Conservation (phyloP, 495 filamentous ascomycete genomes). For the Trichoderma erinaceum region DNA sequence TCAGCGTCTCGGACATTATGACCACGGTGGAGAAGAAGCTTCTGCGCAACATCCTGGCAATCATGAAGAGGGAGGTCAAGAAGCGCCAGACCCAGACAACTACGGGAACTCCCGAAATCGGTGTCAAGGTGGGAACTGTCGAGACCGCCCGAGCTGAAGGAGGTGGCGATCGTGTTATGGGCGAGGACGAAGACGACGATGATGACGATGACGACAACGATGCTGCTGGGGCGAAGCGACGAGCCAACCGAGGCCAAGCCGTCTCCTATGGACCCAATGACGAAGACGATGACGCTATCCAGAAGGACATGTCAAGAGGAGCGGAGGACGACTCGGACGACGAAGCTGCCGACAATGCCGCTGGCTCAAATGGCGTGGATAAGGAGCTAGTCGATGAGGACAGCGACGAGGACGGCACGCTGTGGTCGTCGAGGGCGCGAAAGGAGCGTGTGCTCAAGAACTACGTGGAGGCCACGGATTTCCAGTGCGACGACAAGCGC, state of each 20-base stretch:
- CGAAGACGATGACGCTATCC: constrained; percentile 79
- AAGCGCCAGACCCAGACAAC: constrained; percentile 61
- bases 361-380: constrained; percentile 28
- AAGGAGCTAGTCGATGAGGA: constrained; percentile 43
- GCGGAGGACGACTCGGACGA: constrained; percentile 46
- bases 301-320: constrained; percentile 47
- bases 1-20: constrained; percentile 68
- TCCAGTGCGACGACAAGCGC: constrained; percentile 69
- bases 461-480: constrained; percentile 58
- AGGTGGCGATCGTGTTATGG: constrained; percentile 39
- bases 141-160: constrained; percentile 47
- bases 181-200: constrained; percentile 59
- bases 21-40: constrained; percentile 73
- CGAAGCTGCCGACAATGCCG: constrained; percentile 54
- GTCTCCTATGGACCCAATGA: constrained; percentile 88
- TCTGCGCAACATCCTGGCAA: constrained; percentile 58
- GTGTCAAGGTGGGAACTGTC: constrained; percentile 64
- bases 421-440: constrained; percentile 54
- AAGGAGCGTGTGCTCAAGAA: constrained; percentile 49
- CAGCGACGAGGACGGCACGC: constrained; percentile 31
- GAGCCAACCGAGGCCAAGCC: constrained; percentile 66
- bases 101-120: constrained; percentile 73
- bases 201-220: constrained; percentile 75
- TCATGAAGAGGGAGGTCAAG: constrained; percentile 70
- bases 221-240: constrained; percentile 71